Evolutionary conservation across 805 yeast species (phyloP).

Genomic region (Tetrapisispora nanseiensis): DNA sequence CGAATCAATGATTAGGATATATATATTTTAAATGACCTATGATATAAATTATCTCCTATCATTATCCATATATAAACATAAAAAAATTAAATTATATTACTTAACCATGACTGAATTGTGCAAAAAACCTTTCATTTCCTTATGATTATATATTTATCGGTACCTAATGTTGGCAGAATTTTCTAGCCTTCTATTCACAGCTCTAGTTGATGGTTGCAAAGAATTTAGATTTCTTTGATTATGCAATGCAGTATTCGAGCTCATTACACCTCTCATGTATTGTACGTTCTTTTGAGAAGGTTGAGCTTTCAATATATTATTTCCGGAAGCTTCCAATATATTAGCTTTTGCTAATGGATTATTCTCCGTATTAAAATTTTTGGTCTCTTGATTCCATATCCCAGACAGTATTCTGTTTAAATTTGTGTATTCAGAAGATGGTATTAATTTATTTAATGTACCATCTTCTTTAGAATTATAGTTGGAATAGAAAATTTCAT

Average conservation of each 20-base stretch:
- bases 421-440: conserved; percentile 15
- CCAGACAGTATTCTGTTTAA: conserved; percentile 18
- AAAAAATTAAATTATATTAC: too few relatives aligned
- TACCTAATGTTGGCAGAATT: conserved; percentile 2
- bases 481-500: background rate
- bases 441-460: conserved; percentile 6
- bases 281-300: conserved; percentile 9
- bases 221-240: conserved; percentile 24
- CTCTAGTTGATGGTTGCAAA: conserved; percentile 34
- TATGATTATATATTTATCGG: too few relatives aligned
- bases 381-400: conserved; percentile 26
- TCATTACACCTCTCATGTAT: conserved; percentile 9
- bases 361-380: conserved; percentile 16
- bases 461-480: background rate
- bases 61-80: too few relatives aligned
- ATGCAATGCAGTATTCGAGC: conserved; percentile 12
- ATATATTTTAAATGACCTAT: too few relatives aligned
- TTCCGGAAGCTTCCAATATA: conserved; percentile 1
- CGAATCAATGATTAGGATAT: too few relatives aligned
- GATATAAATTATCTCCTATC: too few relatives aligned
- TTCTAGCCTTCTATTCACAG: conserved; percentile 31
- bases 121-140: too few relatives aligned
- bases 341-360: conserved; percentile 16
- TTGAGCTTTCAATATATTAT: conserved; percentile 2
- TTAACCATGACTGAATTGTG: background rate